These are phyloP conservation scores for Leptosphaerulina australis DNA, from an alignment of 2,329 filamentous ascomycete genomes.

Conservation along the genomic window DNA sequence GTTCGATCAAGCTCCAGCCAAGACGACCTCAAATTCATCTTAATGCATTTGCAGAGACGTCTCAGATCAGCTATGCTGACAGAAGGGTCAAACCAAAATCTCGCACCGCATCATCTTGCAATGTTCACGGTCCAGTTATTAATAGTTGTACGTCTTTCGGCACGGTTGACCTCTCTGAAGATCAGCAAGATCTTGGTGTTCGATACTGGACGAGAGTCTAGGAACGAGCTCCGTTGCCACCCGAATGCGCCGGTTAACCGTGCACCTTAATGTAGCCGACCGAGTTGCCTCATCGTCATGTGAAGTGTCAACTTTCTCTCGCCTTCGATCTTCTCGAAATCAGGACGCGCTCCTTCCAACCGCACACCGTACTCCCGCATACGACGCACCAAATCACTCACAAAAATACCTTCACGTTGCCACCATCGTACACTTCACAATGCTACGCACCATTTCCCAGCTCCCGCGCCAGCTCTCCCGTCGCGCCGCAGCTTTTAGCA, in stretches of 20 bases:
- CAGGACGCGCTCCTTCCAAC: no score
- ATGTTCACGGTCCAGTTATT: no score
- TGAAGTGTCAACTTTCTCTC: constrained; percentile 1
- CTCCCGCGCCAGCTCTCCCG: constrained; percentile 38
- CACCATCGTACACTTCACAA: constrained; percentile 13
- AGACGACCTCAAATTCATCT: no score
- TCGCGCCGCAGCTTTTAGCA: constrained; percentile 25
- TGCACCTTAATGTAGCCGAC: constrained; percentile 5
- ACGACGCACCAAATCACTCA: neutral
- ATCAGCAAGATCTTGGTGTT: neutral
- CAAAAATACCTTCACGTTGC: neutral
- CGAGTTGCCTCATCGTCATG: constrained; percentile 6
- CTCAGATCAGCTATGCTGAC: no score
- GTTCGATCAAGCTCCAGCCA: no score
- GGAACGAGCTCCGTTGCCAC: constrained; percentile 27
- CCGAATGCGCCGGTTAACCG: constrained; percentile 31
- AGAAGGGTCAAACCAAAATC: no score
- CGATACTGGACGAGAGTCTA: neutral
- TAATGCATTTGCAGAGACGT: no score
- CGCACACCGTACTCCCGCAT: neutral
- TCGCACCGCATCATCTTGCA: no score
- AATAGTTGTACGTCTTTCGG: no score
- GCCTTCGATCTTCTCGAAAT: neutral
- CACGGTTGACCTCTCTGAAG: no score
- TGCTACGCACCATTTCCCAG: constrained; percentile 24